Evolutionary conservation across 1,139 yeast genomes (phyloP).

Genomic region (Hemisphaericaspora lyxosophila): DNA sequence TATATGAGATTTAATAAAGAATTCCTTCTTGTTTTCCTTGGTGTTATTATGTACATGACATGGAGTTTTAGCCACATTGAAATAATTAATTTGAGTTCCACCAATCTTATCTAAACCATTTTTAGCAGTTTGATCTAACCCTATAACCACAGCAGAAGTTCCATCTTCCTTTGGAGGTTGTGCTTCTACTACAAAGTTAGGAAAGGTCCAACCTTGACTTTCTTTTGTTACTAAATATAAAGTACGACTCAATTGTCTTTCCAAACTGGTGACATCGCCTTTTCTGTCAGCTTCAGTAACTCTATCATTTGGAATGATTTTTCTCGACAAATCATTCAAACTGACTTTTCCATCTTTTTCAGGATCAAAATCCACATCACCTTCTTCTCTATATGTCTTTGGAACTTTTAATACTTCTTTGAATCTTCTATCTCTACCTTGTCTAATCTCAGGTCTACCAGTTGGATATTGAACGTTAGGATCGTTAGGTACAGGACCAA

Average conservation of each 20-base stretch:
- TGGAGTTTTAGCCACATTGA: conserved; percentile 88
- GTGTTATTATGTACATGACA: conserved; percentile 55
- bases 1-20: conserved; percentile 83
- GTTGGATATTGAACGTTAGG: conserved; percentile 76
- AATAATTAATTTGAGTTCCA: conserved; percentile 75
- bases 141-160: conserved; percentile 30
- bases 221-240: conserved; percentile 66
- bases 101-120: conserved; percentile 70
- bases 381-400: conserved; percentile 46
- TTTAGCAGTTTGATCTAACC: conserved; percentile 76
- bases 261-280: conserved; percentile 66
- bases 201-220: conserved; percentile 69
- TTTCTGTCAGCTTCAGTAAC: conserved; percentile 70
- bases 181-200: conserved; percentile 57
- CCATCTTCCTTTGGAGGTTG: conserved; percentile 17
- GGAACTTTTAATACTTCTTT: conserved; percentile 79
- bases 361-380: conserved; percentile 35
- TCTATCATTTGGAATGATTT: conserved; percentile 71
- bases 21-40: conserved; percentile 44
- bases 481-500: conserved; percentile 68
- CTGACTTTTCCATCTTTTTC: conserved; percentile 33
- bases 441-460: conserved; percentile 84
- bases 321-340: conserved; percentile 54
- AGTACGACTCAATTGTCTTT: conserved; percentile 77
- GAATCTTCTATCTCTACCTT: conserved; percentile 82